A percentile compares a stretch with the other conserved stretches of the same genome.
phyloP scores from a whole-genome alignment of 1,284 basidiomycete genomes.

The Apiotrichum domesticum region DNA sequence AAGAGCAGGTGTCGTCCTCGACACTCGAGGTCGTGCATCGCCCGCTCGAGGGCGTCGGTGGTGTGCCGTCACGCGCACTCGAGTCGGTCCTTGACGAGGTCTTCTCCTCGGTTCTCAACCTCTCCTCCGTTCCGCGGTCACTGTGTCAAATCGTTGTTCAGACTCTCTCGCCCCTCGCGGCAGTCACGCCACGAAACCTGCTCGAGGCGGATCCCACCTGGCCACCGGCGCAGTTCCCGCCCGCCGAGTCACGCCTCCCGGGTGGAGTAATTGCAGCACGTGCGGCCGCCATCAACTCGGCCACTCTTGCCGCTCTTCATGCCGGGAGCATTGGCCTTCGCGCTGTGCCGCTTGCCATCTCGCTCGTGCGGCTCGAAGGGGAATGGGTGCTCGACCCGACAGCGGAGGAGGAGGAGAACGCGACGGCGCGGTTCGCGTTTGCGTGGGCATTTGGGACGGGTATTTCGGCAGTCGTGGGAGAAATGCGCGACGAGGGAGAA shows the following conservation, averaged over 20 bases:
- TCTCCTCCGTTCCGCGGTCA: slow-evolving; percentile 51
- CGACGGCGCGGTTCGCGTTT: slow-evolving; percentile 54
- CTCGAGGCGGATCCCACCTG: not conserved
- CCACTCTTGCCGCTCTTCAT: slow-evolving; percentile 48
- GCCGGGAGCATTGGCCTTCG: slow-evolving; percentile 46
- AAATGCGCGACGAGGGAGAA: slow-evolving; percentile 48
- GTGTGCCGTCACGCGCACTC: slow-evolving; percentile 42
- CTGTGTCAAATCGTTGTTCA: slow-evolving; percentile 62
- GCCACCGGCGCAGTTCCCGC: not conserved
- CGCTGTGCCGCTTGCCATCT: slow-evolving; percentile 47
- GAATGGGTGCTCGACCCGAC: slow-evolving; percentile 67
- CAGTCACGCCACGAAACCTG: slow-evolving; percentile 22
- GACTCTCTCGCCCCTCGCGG: slow-evolving; percentile 50
- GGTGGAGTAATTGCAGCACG: slow-evolving; percentile 20
- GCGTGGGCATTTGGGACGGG: slow-evolving; percentile 47
- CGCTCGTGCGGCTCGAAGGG: slow-evolving; percentile 35
- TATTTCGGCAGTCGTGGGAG: slow-evolving; percentile 44
- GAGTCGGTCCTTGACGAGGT: slow-evolving; percentile 36
- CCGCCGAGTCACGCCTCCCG: not conserved
- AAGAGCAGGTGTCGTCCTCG: slow-evolving; percentile 51
- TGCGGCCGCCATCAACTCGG: slow-evolving; percentile 55
- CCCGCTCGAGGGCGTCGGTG: slow-evolving; percentile 49
- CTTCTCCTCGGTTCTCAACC: slow-evolving; percentile 46
- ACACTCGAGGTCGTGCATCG: slow-evolving; percentile 52
- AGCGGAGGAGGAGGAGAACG: slow-evolving; percentile 57